Evolutionary conservation across 257 asterid species (phyloP).

Genomic region (Solanum microdontum): DNA sequence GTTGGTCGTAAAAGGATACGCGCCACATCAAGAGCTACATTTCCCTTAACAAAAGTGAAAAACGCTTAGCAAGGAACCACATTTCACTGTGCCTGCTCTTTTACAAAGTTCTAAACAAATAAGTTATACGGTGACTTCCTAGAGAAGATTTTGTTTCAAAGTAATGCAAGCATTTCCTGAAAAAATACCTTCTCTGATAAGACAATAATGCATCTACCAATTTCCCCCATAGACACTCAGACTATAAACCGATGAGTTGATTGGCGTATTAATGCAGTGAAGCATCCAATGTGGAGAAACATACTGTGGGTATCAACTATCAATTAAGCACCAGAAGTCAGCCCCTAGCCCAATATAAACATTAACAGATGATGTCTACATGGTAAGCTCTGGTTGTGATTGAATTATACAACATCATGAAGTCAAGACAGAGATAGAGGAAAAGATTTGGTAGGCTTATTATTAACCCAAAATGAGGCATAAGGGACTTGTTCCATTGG

Average conservation of each 20-base stretch:
- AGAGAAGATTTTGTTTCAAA: background rate
- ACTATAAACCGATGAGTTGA: background rate
- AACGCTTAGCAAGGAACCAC: background rate
- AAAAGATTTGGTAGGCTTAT: background rate
- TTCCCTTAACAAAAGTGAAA: constrained; percentile 41
- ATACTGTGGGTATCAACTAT: background rate
- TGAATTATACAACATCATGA: background rate
- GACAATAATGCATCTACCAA: background rate
- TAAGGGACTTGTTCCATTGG: background rate
- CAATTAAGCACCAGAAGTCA: background rate
- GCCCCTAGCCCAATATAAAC: background rate
- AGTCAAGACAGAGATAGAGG: background rate
- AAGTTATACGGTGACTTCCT: background rate
- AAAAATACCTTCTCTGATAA: background rate
- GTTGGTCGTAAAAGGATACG: constrained; percentile 79
- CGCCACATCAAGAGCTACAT: constrained; percentile 96
- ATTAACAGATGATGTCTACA: background rate
- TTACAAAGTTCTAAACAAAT: background rate
- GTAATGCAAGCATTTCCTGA: background rate
- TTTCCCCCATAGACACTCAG: background rate
- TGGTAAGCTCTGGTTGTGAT: background rate
- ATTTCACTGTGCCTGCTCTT: background rate
- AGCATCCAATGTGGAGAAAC: background rate
- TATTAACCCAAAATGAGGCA: background rate
- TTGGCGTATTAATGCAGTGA: background rate